Evolutionary conservation across 768 basidiomycete species (phyloP).

Genomic region (Leucosporidium scottii): DNA sequence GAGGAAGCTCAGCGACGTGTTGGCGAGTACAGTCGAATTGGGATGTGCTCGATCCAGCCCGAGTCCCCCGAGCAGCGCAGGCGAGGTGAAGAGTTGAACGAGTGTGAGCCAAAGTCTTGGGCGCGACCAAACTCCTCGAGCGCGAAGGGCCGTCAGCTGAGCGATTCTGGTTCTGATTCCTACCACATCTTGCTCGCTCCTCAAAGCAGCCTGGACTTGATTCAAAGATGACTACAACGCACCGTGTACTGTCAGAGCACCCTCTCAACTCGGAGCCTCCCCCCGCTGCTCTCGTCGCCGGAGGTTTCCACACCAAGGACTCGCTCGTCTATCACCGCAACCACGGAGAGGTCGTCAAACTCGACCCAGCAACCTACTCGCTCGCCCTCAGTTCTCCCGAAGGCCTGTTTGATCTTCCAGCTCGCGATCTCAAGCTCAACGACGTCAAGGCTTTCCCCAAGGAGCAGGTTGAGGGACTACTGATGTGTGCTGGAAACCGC

Average conservation of each 20-base stretch:
- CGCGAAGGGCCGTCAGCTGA: too few species aligned
- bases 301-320: conserved; percentile 57
- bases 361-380: conserved; percentile 33
- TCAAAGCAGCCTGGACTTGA: too few species aligned
- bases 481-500: conserved; percentile 46
- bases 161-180: too few species aligned
- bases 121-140: too few species aligned
- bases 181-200: too few species aligned
- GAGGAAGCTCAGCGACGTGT: background rate
- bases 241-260: conserved; percentile 33
- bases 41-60: too few species aligned
- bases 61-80: too few species aligned
- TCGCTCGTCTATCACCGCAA: conserved; percentile 65
- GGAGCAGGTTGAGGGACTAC: conserved; percentile 49
- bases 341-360: conserved; percentile 47
- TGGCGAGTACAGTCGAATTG: background rate
- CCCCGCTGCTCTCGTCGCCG: conserved; percentile 49
- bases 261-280: conserved; percentile 69
- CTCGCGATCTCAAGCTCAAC: conserved; percentile 34
- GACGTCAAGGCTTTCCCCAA: conserved; percentile 32
- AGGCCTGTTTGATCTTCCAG: background rate
- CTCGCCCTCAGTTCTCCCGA: conserved; percentile 36
- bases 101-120: too few species aligned
- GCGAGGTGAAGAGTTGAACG: too few species aligned
- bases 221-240: background rate